Conservation (phyloP, 2,329 filamentous ascomycete genomes). For the Pyrenochaeta sp. region DNA sequence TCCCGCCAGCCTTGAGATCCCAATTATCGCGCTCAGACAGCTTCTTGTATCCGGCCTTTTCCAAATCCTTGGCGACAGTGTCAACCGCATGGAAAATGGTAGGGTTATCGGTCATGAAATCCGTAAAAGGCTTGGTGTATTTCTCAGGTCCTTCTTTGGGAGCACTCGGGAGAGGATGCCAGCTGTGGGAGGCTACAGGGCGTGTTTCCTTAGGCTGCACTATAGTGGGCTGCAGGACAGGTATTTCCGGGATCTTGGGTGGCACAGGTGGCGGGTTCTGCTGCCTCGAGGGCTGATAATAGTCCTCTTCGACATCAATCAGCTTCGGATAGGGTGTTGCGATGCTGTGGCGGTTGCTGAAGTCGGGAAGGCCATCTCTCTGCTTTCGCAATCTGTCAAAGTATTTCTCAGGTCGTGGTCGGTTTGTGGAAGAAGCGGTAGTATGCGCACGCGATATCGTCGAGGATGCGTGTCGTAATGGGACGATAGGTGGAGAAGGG, state of each 20-base stretch:
- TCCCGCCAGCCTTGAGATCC: slow-evolving; percentile 81
- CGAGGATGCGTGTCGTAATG: slow-evolving; percentile 33
- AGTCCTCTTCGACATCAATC: slow-evolving; percentile 43
- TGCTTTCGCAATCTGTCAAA: slow-evolving; percentile 13
- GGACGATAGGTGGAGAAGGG: slow-evolving; percentile 38
- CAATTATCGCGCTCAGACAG: slow-evolving; percentile 82
- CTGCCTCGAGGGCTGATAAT: slow-evolving; percentile 17
- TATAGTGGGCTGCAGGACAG: slow-evolving; percentile 6
- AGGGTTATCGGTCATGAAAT: slow-evolving; percentile 88
- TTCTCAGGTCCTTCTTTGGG: slow-evolving; percentile 39
- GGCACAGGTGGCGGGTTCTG: slow-evolving; percentile 48
- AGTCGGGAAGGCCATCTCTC: slow-evolving; percentile 11
- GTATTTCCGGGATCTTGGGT: slow-evolving; percentile 44
- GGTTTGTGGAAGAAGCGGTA: slow-evolving; percentile 33
- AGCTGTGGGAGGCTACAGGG: slow-evolving; percentile 22
- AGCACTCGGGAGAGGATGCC: slow-evolving; percentile 21
- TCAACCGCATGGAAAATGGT: slow-evolving; percentile 92
- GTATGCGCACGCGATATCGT: slow-evolving; percentile 42
- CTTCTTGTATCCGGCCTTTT: slow-evolving; percentile 76
- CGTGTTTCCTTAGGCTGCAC: slow-evolving; percentile 12
- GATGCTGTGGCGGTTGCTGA: slow-evolving; percentile 39
- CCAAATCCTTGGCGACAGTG: slow-evolving; percentile 76
- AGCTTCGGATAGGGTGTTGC: slow-evolving; percentile 38
- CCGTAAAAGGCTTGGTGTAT: slow-evolving; percentile 83
- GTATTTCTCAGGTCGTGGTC: slow-evolving; percentile 25